Conservation (phyloP, 129 eudicot genomes). For the Scalesia atractyloides region DNA sequence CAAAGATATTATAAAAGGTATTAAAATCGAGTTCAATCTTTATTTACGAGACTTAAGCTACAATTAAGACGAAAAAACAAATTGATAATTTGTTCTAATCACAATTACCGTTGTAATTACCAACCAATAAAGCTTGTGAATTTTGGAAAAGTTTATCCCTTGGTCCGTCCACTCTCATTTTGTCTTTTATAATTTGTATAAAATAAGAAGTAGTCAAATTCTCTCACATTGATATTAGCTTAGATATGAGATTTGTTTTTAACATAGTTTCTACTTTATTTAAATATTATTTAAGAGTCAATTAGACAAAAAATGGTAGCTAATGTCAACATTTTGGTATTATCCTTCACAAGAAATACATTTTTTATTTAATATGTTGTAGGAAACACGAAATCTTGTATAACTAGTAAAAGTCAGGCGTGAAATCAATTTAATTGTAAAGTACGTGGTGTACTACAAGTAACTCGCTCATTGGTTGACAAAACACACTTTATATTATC, state of each 20-base stretch:
- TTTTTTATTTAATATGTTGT: too few relatives aligned
- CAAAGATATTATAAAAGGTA: neutral
- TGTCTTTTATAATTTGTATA: slow-evolving; percentile 3
- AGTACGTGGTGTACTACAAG: too few relatives aligned
- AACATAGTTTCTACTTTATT: too few relatives aligned
- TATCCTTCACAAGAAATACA: too few relatives aligned
- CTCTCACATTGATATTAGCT: neutral
- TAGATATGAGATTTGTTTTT: neutral
- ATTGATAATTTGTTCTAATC: slow-evolving; percentile 10
- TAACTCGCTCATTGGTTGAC: too few relatives aligned
- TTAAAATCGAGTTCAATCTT: neutral
- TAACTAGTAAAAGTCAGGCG: too few relatives aligned
- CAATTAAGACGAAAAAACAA: slow-evolving; percentile 20
- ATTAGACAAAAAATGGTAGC: too few relatives aligned
- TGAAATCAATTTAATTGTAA: too few relatives aligned
- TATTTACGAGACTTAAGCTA: neutral
- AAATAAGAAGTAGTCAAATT: neutral
- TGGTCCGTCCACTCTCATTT: slow-evolving; percentile 39
- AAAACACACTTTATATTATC: too few relatives aligned
- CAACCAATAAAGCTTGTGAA: slow-evolving; percentile 20
- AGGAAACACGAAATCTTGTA: too few relatives aligned
- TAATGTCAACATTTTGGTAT: too few relatives aligned
- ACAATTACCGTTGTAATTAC: slow-evolving; percentile 27
- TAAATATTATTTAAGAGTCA: too few relatives aligned
- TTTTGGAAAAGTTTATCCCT: slow-evolving; percentile 21